A percentile compares a stretch with the other conserved stretches of the same genome.
phyloP scores from a whole-genome alignment of 352 stramenopile genomes.

The Phytophthora kernoviae region DNA sequence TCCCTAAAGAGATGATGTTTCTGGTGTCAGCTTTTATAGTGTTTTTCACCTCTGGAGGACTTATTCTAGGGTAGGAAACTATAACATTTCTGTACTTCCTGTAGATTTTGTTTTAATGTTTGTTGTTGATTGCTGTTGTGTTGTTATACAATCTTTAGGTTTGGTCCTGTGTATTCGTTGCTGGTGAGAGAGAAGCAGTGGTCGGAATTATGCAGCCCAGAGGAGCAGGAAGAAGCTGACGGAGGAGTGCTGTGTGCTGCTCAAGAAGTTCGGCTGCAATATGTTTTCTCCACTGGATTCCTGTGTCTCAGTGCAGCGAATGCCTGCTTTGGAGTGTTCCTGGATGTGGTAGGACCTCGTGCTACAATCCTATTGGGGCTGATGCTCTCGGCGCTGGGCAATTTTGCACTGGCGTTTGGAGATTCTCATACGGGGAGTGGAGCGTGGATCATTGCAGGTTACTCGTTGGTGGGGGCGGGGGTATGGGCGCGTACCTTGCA shows the following conservation, averaged over 20 bases:
- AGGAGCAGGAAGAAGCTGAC: constrained; percentile 1
- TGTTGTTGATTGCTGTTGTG: not conserved
- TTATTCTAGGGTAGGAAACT: constrained; percentile 58
- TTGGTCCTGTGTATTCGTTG: constrained; percentile 76
- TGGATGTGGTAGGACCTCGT: constrained; percentile 71
- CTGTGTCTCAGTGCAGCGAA: constrained; percentile 83
- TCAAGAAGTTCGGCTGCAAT: constrained; percentile 78
- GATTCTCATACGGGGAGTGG: constrained; percentile 58
- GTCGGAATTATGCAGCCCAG: constrained; percentile 54
- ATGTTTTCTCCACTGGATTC: constrained; percentile 80
- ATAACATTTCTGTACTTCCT: constrained; percentile 3
- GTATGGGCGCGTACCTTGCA: constrained; percentile 77
- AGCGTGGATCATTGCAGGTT: constrained; percentile 66
- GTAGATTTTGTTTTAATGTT: not conserved
- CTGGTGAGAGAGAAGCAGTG: constrained; percentile 72
- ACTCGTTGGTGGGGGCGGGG: constrained; percentile 68
- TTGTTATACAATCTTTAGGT: constrained; percentile 35
- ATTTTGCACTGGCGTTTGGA: constrained; percentile 60
- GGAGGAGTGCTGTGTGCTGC: constrained; percentile 43
- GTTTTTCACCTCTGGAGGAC: constrained; percentile 63
- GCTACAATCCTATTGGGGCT: constrained; percentile 62
- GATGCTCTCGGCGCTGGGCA: constrained; percentile 50
- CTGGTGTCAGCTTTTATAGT: constrained; percentile 61
- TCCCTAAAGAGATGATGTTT: constrained; percentile 74
- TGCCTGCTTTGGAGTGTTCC: constrained; percentile 74